Base-by-base conservation (phyloP, 495 filamentous ascomycete genomes). In the Clohesyomyces aquaticus region DNA sequence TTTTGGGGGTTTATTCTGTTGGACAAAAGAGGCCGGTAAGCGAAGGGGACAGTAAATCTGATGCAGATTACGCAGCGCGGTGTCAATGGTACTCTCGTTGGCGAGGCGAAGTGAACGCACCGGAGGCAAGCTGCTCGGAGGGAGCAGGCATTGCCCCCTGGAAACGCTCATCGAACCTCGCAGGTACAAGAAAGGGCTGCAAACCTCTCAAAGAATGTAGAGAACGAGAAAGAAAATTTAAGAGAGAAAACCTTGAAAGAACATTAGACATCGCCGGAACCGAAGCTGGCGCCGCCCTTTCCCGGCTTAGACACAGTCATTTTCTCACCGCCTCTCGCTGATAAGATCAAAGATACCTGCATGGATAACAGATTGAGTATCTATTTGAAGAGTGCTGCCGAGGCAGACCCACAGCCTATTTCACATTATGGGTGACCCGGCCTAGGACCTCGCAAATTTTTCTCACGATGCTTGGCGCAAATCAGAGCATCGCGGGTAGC, bases 91-190 rank as follows among this genome's bases (percentile, higher is more conserved):
- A 1, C 54, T 38, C 18, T 65, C 63, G 16, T 26, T 26, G 1
- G 56, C 32, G 1, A 35, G 16, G 19, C 10, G 2, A 10, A 65
- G 48, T 8, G 61, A 50, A 18, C 63, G 55, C 3, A 59, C 42
- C 2, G 63, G 55, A 25, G 55, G 63, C 3, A 65, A 38, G 55
- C 47, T 59, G 63, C 63, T 65, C 38, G 63, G 45, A 12, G 63
- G 63, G 4, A 55, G 42, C 23, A 54, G 38, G 32, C 46, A 55
- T 18, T 45, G 27, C 19, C 28, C 43, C 19, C 45, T 27, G 2
- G 61, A n/a, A 29, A 43, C 25, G 47, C 54, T 55, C 63, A 65
- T 65, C 32, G 35, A 29, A 58, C 46, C 49, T 29, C 23, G 16
- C 3, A 9, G 22, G 25, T 11, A 29, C 4, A 6, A 38, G 32